Evolutionary conservation across 2,329 filamentous ascomycete species (phyloP).

Genomic region (Clonostachys rhizophaga): DNA sequence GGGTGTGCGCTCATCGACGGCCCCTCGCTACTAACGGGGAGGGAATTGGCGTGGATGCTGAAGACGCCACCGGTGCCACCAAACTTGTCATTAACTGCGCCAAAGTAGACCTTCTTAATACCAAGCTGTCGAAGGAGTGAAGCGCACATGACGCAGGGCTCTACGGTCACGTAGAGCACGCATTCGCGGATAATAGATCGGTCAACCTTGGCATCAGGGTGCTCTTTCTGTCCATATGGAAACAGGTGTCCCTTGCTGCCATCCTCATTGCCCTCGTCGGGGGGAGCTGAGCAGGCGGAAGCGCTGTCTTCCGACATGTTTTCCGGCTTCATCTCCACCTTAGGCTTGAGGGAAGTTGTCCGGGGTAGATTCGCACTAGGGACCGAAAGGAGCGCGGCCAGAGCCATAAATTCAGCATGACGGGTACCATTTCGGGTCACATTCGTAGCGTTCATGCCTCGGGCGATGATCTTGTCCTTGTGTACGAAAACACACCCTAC

Average conservation of each 20-base stretch:
- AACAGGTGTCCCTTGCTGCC: slow-evolving; percentile 51
- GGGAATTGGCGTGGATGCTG: slow-evolving; percentile 67
- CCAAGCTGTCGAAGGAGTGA: slow-evolving; percentile 84
- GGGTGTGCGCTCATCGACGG: slow-evolving; percentile 34
- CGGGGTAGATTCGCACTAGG: slow-evolving; percentile 17
- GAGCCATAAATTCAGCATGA: slow-evolving; percentile 91
- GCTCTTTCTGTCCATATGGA: slow-evolving; percentile 56
- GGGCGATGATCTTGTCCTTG: slow-evolving; percentile 72
- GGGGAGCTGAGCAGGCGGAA: slow-evolving; percentile 7
- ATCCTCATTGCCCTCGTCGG: slow-evolving; percentile 45
- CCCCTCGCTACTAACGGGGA: slow-evolving; percentile 27
- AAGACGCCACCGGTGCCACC: slow-evolving; percentile 94
- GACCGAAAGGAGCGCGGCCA: slow-evolving; percentile 52
- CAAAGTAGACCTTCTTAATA: slow-evolving; percentile 89
- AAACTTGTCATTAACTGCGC: slow-evolving; percentile 94
- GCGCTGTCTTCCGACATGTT: slow-evolving; percentile 8
- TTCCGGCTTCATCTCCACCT: slow-evolving; percentile 12
- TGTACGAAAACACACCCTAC: slow-evolving; percentile 94
- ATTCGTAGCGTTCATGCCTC: slow-evolving; percentile 97
- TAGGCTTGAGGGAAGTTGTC: slow-evolving; percentile 25
- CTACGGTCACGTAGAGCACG: slow-evolving; percentile 92
- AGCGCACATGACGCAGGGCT: slow-evolving; percentile 98
- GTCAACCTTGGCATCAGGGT: slow-evolving; percentile 53
- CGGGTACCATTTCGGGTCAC: slow-evolving; percentile 85
- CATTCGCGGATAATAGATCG: slow-evolving; percentile 64